Percentiles rank a stretch among this genome's conserved stretches.
Conservation (phyloP, 192 early-diverging fungal genomes). For the Phycomyces nitens region DNA sequence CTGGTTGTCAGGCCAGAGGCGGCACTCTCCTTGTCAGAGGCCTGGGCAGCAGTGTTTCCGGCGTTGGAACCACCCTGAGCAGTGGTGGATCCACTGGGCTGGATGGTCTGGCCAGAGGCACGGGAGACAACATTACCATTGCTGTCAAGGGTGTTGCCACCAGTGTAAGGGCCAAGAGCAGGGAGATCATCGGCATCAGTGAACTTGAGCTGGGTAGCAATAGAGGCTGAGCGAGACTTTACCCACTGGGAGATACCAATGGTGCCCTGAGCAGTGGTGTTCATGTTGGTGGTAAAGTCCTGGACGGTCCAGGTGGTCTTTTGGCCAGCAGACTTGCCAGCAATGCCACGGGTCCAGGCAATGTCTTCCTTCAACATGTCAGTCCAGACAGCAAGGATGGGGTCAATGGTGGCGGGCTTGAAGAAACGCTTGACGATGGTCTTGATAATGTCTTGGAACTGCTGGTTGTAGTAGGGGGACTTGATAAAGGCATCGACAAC, state of each 20-base stretch:
- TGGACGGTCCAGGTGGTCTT: conserved; percentile 14
- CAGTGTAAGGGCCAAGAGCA: conserved; percentile 21
- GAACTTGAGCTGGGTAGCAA: conserved; percentile 23
- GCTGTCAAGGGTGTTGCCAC: conserved; percentile 11
- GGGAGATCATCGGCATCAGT: conserved; percentile 33
- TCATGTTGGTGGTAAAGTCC: conserved; percentile 15
- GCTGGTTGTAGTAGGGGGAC: conserved; percentile 31
- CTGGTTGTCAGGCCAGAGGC: neutral
- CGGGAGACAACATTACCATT: conserved; percentile 14
- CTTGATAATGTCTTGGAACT: conserved; percentile 39
- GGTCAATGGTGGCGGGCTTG: conserved; percentile 37
- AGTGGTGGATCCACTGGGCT: no score
- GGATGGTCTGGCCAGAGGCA: neutral
- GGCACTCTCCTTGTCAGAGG: neutral
- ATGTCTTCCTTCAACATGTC: conserved; percentile 41
- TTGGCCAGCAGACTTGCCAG: conserved; percentile 19
- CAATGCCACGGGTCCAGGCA: conserved; percentile 35
- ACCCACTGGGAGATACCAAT: conserved; percentile 15
- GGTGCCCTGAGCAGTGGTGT: conserved; percentile 3
- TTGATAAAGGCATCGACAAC: conserved; percentile 26
- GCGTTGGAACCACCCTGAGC: neutral
- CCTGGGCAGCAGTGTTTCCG: neutral
- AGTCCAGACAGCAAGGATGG: conserved; percentile 32
- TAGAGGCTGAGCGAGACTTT: conserved; percentile 12
- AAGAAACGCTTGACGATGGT: conserved; percentile 39